phyloP scores from a whole-genome alignment of 2,329 filamentous ascomycete species.

The Eutypella sp. region DNA sequence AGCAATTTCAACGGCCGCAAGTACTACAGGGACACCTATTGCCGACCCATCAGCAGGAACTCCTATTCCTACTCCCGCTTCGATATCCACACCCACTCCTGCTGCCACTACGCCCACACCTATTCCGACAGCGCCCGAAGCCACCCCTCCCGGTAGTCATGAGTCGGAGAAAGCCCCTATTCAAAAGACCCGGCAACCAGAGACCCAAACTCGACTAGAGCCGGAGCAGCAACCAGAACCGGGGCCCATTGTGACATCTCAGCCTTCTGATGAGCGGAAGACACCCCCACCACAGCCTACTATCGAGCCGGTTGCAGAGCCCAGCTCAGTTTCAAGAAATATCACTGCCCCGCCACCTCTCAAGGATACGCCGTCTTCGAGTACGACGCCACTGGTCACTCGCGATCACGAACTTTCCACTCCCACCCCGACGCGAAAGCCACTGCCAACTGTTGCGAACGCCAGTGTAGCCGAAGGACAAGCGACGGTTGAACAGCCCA shows the following conservation, averaged over 20 bases:
- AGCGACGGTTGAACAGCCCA: neutral
- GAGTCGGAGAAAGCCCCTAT: neutral
- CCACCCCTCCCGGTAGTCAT: neutral
- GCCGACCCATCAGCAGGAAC: conserved; percentile 16
- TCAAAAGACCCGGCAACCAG: neutral
- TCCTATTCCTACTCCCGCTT: conserved; percentile 13
- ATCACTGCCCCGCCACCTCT: neutral
- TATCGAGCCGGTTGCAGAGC: neutral
- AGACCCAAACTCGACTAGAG: neutral
- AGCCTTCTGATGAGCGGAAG: neutral
- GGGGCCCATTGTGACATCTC: too few relatives aligned
- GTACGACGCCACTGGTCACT: neutral
- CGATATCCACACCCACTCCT: conserved; percentile 7
- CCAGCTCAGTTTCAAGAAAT: neutral
- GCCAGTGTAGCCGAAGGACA: neutral
- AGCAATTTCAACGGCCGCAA: conserved; percentile 13
- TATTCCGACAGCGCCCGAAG: neutral
- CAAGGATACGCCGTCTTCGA: neutral
- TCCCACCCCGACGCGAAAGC: neutral
- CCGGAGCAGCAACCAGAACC: too few relatives aligned
- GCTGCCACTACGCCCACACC: neutral
- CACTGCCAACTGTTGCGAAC: neutral
- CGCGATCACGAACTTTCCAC: neutral
- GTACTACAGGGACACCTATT: conserved; percentile 18
- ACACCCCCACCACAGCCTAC: neutral